These are phyloP conservation scores for Pyrus betulifolia DNA, from an alignment of 306 rosid species.

Conservation along the genomic window DNA sequence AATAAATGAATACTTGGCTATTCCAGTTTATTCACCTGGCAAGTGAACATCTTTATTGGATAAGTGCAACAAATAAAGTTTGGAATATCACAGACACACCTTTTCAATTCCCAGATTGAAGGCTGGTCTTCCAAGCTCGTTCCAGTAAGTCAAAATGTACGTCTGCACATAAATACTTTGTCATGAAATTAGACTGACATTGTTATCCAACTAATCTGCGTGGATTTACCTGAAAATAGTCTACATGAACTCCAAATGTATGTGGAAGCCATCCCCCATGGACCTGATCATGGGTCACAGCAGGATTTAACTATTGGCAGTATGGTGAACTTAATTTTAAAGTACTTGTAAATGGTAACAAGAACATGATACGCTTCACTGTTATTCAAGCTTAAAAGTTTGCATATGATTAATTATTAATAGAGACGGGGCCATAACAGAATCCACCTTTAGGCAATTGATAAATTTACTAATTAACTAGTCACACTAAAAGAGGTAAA, in stretches of 20 bases:
- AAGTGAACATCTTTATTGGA: not conserved
- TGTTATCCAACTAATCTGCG: not conserved
- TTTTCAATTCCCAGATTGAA: constrained; percentile 9
- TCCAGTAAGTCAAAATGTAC: constrained; percentile 17
- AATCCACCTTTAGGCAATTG: not conserved
- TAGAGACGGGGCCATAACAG: not conserved
- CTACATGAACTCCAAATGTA: constrained; percentile 6
- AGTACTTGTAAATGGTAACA: not conserved
- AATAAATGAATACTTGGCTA: not conserved
- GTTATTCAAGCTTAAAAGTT: not conserved
- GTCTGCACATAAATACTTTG: constrained; percentile 11
- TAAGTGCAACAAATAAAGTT: not conserved
- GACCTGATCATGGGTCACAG: constrained; percentile 9
- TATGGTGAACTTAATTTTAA: not conserved
- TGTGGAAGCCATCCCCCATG: constrained; percentile 15
- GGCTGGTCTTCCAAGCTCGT: constrained; percentile 17
- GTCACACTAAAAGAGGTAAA: not conserved
- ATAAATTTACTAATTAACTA: not conserved
- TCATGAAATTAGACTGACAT: not conserved
- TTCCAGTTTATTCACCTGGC: not conserved
- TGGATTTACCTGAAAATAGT: constrained; percentile 18
- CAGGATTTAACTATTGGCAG: not conserved
- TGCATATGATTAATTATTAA: not conserved
- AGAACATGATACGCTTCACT: not conserved
- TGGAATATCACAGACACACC: constrained; percentile 8